These are phyloP conservation scores for Phytophthora europaea DNA, from an alignment of 352 stramenopile genomes.

Conservation along the genomic window DNA sequence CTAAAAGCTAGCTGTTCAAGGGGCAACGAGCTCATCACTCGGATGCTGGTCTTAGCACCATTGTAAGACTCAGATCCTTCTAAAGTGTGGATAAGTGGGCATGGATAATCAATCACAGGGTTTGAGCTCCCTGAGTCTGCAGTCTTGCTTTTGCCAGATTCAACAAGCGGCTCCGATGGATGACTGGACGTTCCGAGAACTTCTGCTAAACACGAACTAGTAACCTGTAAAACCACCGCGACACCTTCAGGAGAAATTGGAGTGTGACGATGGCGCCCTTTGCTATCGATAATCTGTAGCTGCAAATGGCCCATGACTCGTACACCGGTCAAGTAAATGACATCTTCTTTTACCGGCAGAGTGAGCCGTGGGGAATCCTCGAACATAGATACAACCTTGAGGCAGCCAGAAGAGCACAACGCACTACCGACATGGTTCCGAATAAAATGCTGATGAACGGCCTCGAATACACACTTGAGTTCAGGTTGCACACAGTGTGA, in stretches of 20 bases:
- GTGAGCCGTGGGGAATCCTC: slow-evolving; percentile 43
- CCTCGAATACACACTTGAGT: slow-evolving; percentile 52
- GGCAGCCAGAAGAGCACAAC: slow-evolving; percentile 48
- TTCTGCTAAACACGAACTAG: slow-evolving; percentile 37
- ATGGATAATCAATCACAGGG: slow-evolving; percentile 27
- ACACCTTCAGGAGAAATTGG: slow-evolving; percentile 31
- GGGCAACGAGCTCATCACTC: slow-evolving; percentile 37
- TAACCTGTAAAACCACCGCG: slow-evolving; percentile 46
- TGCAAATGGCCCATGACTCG: slow-evolving; percentile 45
- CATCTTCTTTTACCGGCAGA: slow-evolving; percentile 24
- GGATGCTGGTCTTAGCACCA: slow-evolving; percentile 22
- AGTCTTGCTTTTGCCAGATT: slow-evolving; percentile 9
- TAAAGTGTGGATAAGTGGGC: slow-evolving; percentile 31
- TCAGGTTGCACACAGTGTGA: not conserved
- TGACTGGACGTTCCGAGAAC: not conserved
- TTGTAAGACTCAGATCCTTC: not conserved
- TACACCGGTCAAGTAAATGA: slow-evolving; percentile 42
- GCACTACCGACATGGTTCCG: slow-evolving; percentile 51
- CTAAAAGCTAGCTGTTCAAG: slow-evolving; percentile 46
- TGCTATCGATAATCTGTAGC: slow-evolving; percentile 28
- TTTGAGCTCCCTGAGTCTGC: not conserved
- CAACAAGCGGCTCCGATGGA: not conserved
- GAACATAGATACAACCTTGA: slow-evolving; percentile 47
- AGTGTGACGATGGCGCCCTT: slow-evolving; percentile 9
- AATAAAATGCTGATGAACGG: slow-evolving; percentile 69